phyloP scores from a whole-genome alignment of 176 grass and related monocot species.

The Rhipidocladum racemiflorum region DNA sequence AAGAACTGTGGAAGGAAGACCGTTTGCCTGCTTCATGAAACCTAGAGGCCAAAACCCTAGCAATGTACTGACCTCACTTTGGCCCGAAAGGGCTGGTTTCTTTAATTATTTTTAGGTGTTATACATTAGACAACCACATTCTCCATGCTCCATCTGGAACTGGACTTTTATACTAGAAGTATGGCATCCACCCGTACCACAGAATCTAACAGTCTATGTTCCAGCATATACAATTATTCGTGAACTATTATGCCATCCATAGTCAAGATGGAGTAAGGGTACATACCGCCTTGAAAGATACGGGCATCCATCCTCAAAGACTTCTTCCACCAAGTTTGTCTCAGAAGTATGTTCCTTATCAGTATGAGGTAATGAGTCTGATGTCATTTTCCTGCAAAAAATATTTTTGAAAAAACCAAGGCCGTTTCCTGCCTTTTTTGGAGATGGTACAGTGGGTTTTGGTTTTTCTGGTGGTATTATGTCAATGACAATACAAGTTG shows the following conservation, averaged over 20 bases:
- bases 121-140: slow-evolving; percentile 1
- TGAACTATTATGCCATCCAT: slow-evolving; percentile 3
- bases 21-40: not conserved
- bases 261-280: slow-evolving; percentile 6
- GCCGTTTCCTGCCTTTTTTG: slow-evolving; percentile 56
- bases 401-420: slow-evolving; percentile 69
- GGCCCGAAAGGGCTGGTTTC: not conserved
- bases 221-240: slow-evolving; percentile 8
- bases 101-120: not conserved
- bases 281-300: slow-evolving; percentile 66
- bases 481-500: slow-evolving; percentile 92
- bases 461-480: slow-evolving; percentile 69
- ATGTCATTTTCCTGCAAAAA: slow-evolving; percentile 42
- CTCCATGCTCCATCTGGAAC: not conserved
- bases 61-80: not conserved
- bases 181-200: not conserved
- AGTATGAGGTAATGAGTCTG: slow-evolving; percentile 43
- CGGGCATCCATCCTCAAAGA: slow-evolving; percentile 92
- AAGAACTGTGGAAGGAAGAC: not conserved
- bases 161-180: not conserved
- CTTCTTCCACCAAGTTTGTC: slow-evolving; percentile 67
- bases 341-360: slow-evolving; percentile 49
- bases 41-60: not conserved
- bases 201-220: not conserved
- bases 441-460: slow-evolving; percentile 39